Base-by-base conservation (phyloP, 495 filamentous ascomycete species). In the Talaromyces proteolyticus region DNA sequence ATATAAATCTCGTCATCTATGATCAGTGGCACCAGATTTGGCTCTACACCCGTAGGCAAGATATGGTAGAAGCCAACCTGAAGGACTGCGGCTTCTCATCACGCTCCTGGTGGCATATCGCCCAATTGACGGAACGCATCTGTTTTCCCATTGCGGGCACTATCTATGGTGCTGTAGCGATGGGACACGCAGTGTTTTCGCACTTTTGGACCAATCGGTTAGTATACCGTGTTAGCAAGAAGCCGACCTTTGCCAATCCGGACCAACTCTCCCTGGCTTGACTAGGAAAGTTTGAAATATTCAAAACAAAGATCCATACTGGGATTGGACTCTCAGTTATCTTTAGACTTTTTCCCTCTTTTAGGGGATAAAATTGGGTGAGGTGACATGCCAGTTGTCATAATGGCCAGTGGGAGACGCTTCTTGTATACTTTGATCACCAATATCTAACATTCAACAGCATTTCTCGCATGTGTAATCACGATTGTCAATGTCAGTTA, bases 161-260 rank as follows among this genome's bases (percentile, higher is more conserved):
- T 1, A 50, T 85, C 6, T 86, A 76, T 52, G 84, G 82, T 20
- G 71, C 78, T 6, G 71, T 86, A 4, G 82, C 83, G 0, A 76
- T 76, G 14, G 66, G 76, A 3, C 78, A 85, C 23, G 84, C 84
- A 1, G 78, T 84, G 38, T 62, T 86, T 44, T 75, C 69, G 50
- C 83, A 87, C 56, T 81, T 87, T 59, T 85, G 79, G 73, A 85
- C 81, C 0, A 59, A 82, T 34, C 71, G 80, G 45, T 53, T 86
- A 51, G 79, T 80, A 17, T 87, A 86, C 63, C 73, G 75, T 2
- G 81, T 86, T 50, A 83, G 77, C 60, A 80, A 81, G 66, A 86
- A 86, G 60, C 66, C 66, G 7, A 55, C 59, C 10, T 75, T 65
- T 36, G 17, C 40, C 17, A 42, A 17, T 16, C 19, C 16, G 29